phyloP scores from a whole-genome alignment of 148 eudicot genomes.

The Vaccinium corymbosum region DNA sequence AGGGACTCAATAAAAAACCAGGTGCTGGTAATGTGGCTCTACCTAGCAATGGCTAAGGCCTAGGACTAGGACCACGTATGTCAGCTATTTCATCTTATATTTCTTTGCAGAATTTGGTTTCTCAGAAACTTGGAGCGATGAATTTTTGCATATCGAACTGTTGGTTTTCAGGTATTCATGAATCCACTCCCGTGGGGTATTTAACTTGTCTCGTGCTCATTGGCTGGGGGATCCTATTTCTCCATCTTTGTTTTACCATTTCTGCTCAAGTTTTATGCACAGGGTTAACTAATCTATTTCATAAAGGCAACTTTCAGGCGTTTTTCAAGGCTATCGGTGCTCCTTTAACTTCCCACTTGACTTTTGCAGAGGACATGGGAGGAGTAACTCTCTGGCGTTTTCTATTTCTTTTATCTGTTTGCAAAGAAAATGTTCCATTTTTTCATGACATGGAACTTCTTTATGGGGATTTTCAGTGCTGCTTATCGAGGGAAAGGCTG shows the following conservation, averaged over 20 bases:
- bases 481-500: neutral
- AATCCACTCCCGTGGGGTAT: neutral
- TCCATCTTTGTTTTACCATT: neutral
- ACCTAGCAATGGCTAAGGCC: neutral
- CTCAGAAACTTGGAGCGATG: neutral
- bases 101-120: too few species aligned
- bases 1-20: neutral
- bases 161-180: neutral
- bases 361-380: neutral
- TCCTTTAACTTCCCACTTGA: neutral
- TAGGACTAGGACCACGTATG: neutral
- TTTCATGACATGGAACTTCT: neutral
- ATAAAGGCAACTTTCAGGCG: neutral
- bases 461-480: neutral
- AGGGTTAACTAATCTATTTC: neutral
- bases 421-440: neutral
- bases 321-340: neutral
- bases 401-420: neutral
- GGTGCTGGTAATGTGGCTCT: neutral
- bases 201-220: too few species aligned
- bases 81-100: too few species aligned
- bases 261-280: neutral
- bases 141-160: neutral
- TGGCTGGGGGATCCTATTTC: neutral
- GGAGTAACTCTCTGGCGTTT: neutral